Evolutionary conservation across 305 asterid genomes (phyloP).

Genomic region (Plantago lanceolata): DNA sequence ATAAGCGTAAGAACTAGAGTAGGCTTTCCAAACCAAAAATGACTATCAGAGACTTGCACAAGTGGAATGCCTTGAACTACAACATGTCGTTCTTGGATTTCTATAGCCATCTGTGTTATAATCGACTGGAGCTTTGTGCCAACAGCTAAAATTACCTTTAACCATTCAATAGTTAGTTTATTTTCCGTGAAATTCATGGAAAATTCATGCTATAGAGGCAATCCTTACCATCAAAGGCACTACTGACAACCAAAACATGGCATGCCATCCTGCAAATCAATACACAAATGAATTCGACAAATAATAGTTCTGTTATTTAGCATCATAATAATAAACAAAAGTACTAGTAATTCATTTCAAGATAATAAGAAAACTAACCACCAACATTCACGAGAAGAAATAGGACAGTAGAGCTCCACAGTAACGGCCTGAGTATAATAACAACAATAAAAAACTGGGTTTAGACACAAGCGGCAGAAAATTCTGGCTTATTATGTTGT

Average conservation of each 20-base stretch:
- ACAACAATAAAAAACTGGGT: neutral
- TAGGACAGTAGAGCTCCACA: slow-evolving; percentile 32
- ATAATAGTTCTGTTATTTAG: neutral
- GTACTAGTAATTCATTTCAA: neutral
- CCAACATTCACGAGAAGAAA: slow-evolving; percentile 36
- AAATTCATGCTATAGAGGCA: neutral
- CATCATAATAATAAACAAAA: neutral
- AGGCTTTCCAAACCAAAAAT: slow-evolving; percentile 77
- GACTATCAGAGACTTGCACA: slow-evolving; percentile 72
- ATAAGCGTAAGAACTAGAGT: slow-evolving; percentile 54
- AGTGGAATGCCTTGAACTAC: slow-evolving; percentile 88
- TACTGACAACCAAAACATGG: slow-evolving; percentile 36
- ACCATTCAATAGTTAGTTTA: slow-evolving; percentile 16
- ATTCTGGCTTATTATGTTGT: neutral
- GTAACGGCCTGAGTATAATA: slow-evolving; percentile 27
- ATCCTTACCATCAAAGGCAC: slow-evolving; percentile 35
- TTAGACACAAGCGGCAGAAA: neutral
- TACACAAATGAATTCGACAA: neutral
- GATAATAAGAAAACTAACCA: slow-evolving; percentile 19
- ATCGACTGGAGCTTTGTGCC: slow-evolving; percentile 89
- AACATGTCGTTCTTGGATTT: slow-evolving; percentile 80
- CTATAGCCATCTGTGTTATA: slow-evolving; percentile 77
- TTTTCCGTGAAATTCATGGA: neutral
- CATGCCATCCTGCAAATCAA: slow-evolving; percentile 33
- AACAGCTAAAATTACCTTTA: slow-evolving; percentile 64